These are phyloP conservation scores for Colletotrichum sansevieriae DNA, from an alignment of 2,329 filamentous ascomycete species.

Conservation along the genomic window DNA sequence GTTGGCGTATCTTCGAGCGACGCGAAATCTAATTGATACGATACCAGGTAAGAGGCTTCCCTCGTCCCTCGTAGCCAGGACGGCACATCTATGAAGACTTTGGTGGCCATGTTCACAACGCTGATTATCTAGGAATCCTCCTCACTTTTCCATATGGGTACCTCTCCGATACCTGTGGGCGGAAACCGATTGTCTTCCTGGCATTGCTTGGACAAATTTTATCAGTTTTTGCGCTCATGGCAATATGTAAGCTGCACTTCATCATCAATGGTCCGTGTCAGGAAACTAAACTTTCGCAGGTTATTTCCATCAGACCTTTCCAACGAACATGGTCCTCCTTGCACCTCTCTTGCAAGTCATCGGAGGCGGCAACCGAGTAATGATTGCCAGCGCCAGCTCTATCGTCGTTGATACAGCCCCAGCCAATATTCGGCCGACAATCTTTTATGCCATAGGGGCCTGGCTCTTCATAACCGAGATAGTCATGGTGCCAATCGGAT, in stretches of 20 bases:
- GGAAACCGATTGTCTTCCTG: neutral
- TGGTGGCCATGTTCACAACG: neutral
- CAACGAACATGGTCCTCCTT: conserved; percentile 2
- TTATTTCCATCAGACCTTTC: neutral
- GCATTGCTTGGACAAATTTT: neutral
- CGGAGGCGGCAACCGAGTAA: conserved; percentile 9
- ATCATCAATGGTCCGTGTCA: neutral
- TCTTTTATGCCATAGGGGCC: conserved; percentile 8
- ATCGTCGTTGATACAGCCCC: conserved; percentile 6
- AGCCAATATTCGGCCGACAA: neutral
- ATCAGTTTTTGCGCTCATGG: neutral
- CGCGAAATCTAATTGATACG: neutral
- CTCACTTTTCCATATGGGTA: conserved; percentile 13
- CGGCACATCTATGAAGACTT: neutral
- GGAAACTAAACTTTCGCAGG: neutral
- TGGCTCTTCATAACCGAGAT: neutral
- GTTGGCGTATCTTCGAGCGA: conserved; percentile 18
- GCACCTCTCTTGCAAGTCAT: conserved; percentile 7
- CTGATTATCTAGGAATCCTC: conserved; percentile 4
- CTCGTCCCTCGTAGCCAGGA: no score
- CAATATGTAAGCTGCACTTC: neutral
- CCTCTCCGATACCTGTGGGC: conserved; percentile 1
- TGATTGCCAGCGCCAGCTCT: neutral
- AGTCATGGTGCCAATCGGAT: neutral
- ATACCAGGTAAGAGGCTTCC: conserved; percentile 3